These are phyloP conservation scores for Polygonum aviculare DNA, from an alignment of 148 eudicot species.

Conservation along the genomic window DNA sequence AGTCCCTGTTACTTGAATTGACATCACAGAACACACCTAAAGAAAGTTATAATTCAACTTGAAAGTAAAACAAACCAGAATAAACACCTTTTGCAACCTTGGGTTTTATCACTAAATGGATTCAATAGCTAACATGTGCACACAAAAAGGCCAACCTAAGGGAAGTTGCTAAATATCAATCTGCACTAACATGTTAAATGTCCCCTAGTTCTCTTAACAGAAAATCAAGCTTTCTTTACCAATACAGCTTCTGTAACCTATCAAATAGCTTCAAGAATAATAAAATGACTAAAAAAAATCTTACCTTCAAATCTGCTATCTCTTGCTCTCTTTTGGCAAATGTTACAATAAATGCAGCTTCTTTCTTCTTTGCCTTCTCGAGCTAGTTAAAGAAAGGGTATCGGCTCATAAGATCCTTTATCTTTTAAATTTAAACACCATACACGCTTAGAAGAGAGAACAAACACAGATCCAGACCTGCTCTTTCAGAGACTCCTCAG, in stretches of 20 bases:
- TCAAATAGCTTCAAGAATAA: neutral
- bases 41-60: neutral
- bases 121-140: neutral
- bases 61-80: neutral
- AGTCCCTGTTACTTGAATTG: neutral
- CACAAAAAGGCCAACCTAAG: neutral
- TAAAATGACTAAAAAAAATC: slow-evolving; percentile 6
- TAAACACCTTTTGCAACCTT: neutral
- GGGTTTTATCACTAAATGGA: neutral
- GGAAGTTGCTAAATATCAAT: neutral
- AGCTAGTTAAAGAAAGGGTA: slow-evolving; percentile 35
- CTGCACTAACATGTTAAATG: neutral
- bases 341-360: slow-evolving; percentile 95
- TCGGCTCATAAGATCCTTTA: slow-evolving; percentile 7
- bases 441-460: neutral
- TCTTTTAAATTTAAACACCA: neutral
- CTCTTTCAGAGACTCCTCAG: slow-evolving; percentile 86
- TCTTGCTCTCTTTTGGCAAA: slow-evolving; percentile 98
- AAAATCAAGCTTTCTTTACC: neutral
- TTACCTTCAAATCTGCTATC: slow-evolving; percentile 91
- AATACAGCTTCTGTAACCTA: neutral
- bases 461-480: slow-evolving; percentile 38
- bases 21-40: neutral
- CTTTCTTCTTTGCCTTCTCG: slow-evolving; percentile 94
- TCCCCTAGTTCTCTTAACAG: neutral